Evolutionary conservation across 176 grass and related monocot genomes (phyloP).

Genomic region (Triticum timopheevii): DNA sequence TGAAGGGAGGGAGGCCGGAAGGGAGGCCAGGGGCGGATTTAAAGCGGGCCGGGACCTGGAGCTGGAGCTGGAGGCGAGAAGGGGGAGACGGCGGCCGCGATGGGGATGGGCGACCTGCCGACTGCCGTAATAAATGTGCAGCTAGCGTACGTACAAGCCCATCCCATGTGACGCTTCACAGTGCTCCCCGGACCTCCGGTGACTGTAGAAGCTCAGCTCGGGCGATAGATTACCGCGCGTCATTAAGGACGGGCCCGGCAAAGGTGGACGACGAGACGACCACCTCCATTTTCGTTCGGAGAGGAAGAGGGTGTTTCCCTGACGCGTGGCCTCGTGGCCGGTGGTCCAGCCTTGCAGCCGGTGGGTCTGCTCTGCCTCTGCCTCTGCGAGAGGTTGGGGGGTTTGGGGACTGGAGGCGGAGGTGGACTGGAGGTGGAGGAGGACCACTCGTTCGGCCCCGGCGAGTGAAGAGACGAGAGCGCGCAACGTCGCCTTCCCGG

Average conservation of each 20-base stretch:
- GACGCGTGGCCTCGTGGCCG: too few species aligned
- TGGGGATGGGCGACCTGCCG: conserved; percentile 46
- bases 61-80: neutral
- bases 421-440: neutral
- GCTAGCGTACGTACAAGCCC: conserved; percentile 38
- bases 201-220: conserved; percentile 11
- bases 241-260: conserved; percentile 24
- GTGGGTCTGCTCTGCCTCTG: neutral
- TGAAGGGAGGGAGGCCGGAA: neutral
- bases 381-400: too few species aligned
- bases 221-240: conserved; percentile 22
- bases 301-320: neutral
- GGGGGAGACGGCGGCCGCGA: conserved; percentile 24
- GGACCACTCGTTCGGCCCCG: conserved; percentile 30
- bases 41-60: conserved; percentile 19
- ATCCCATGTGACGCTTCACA: conserved; percentile 25
- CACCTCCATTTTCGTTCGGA: neutral
- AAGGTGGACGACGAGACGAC: conserved; percentile 26
- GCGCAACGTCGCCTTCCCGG: conserved; percentile 48
- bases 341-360: neutral
- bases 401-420: neutral
- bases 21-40: conserved; percentile 14
- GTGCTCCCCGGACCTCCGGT: neutral
- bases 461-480: conserved; percentile 49
- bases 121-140: conserved; percentile 36